These are phyloP conservation scores for Dimocarpus longan DNA, from an alignment of 345 rosid genomes.

Conservation along the genomic window DNA sequence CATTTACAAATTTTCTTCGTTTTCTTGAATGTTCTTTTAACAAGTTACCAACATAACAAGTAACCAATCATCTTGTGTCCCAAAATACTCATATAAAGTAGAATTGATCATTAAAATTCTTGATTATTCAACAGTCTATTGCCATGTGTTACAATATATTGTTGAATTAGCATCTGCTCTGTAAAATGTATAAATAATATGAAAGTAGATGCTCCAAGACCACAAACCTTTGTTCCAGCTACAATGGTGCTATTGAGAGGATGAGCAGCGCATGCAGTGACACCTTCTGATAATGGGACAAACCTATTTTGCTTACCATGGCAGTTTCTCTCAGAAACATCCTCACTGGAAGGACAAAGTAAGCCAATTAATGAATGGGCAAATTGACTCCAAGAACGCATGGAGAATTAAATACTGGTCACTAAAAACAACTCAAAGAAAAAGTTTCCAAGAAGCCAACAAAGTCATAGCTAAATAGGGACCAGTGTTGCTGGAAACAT, in stretches of 20 bases:
- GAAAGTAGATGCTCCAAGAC: constrained; percentile 5
- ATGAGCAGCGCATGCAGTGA: constrained; percentile 73
- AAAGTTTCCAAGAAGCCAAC: background rate
- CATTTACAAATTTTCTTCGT: too few species aligned
- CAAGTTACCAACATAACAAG: background rate
- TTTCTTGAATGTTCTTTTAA: too few species aligned
- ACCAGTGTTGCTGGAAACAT: background rate
- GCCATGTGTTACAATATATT: background rate
- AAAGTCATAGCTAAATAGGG: background rate
- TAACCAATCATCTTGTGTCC: background rate
- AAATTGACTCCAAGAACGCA: background rate
- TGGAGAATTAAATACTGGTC: background rate
- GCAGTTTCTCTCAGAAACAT: constrained; percentile 28
- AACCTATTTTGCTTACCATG: constrained; percentile 57
- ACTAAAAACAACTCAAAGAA: background rate
- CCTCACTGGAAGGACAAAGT: constrained; percentile 41
- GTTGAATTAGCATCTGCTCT: background rate
- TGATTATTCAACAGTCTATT: too few species aligned
- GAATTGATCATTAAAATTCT: background rate
- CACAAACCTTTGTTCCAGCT: constrained; percentile 84
- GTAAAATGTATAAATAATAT: background rate
- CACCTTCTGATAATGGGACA: constrained; percentile 70
- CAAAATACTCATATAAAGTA: background rate
- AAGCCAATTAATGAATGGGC: background rate
- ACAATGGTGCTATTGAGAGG: constrained; percentile 71